Evolutionary conservation across 2,329 filamentous ascomycete species (phyloP), one percentile per base, ranked within the genome.

Genomic region (Purpureocillium takamizusanense): DNA sequence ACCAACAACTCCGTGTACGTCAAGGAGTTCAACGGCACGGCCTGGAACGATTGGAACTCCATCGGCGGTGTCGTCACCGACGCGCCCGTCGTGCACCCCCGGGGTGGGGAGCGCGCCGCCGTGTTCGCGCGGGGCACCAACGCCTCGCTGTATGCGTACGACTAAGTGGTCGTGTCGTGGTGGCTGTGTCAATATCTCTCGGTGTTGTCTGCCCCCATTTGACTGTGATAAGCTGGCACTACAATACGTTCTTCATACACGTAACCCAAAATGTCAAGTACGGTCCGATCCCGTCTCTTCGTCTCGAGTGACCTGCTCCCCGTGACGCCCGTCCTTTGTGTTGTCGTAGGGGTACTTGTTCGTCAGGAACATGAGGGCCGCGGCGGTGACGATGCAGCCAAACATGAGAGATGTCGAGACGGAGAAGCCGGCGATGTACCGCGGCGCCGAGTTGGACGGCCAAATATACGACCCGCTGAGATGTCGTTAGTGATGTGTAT

Each of bases 351-450:
- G 33, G 16, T 25, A 41, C 31, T 35, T 41, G 10, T 34, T 29
- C 4, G 36, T 21, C 31, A 37, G 33, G 13, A 41, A 7, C 35
- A 23, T 41, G 23, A 41, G 34, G 9, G 33, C 33, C n/a, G 37
- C 33, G 3, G 39, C 39, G 6, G 39, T 41, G 8, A 25, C 31
- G 23, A 41, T n/a, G 9, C 30, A 29, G 13, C 35, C 35, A 15
- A 37, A 37, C 39, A 41, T 37, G 16, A 41, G 33, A 17, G 33
- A 41, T 12, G 36, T 41, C 25, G n/a, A 37, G 25, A 41, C 35
- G 7, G 35, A 41, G 11, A 41, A 41, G 7, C 39, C 39, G 6
- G 28, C 31, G 14, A 37, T 34, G 25, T 41, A 41, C 31, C 32
- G 27, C 3, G 39, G 39, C 8, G 39, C 35, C 16, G 39, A 41